phyloP scores from a whole-genome alignment of 2,329 filamentous ascomycete genomes.

The Pseudogymnoascus sp. region DNA sequence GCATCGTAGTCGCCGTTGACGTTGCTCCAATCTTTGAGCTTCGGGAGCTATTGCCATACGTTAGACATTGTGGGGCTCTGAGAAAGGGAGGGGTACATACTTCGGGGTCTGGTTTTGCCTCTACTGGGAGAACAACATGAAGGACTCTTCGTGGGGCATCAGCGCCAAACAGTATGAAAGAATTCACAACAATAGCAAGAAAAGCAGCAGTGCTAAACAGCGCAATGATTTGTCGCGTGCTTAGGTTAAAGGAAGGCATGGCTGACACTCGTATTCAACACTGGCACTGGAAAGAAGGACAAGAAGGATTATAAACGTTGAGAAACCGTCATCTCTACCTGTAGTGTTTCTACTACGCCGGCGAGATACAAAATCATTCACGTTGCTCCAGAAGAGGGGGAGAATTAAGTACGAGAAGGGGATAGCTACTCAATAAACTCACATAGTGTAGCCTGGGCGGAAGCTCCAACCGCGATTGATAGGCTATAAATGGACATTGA shows the following conservation, averaged over 20 bases:
- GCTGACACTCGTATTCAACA: slow-evolving; percentile 7
- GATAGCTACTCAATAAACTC: background rate
- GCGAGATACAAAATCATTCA: background rate
- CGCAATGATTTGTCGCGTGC: slow-evolving; percentile 22
- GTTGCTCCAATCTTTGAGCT: slow-evolving; percentile 21
- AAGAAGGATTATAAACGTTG: background rate
- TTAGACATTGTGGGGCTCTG: slow-evolving; percentile 11
- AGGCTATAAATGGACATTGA: slow-evolving; percentile 5
- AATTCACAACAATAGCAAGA: slow-evolving; percentile 24
- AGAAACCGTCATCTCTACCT: background rate
- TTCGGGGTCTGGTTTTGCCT: slow-evolving; percentile 12
- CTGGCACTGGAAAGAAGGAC: background rate
- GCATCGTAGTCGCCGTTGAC: slow-evolving; percentile 23
- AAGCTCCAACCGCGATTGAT: background rate
- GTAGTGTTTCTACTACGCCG: background rate
- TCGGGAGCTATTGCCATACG: slow-evolving; percentile 19
- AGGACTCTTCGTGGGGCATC: slow-evolving; percentile 24
- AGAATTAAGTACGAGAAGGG: background rate
- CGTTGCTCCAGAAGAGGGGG: background rate
- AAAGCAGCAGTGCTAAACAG: slow-evolving; percentile 19
- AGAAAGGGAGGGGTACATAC: slow-evolving; percentile 15
- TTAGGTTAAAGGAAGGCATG: slow-evolving; percentile 21
- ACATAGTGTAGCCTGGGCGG: background rate
- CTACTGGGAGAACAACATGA: slow-evolving; percentile 21
- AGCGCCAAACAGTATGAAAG: slow-evolving; percentile 21